Evolutionary conservation across 2,329 filamentous ascomycete genomes (phyloP), one percentile per base, ranked within the genome.

Genomic region (Paracamarosporium sp.): DNA sequence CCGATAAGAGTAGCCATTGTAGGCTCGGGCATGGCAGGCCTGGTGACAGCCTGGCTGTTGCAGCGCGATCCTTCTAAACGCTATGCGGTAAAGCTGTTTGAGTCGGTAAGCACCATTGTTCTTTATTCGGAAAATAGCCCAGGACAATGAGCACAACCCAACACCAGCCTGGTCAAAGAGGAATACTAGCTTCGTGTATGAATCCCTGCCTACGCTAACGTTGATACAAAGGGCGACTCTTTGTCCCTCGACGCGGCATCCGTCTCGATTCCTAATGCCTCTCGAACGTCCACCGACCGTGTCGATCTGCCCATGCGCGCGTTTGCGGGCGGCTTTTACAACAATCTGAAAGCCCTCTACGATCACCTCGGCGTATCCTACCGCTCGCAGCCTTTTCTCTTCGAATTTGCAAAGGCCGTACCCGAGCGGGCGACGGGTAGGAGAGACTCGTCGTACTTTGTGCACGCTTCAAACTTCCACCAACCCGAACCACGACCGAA

Each of bases 301-400:
- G 71, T 82, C 36, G 81, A 84, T 68, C 67, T 84, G 38, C 82
- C 82, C 31, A 84, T 84, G 82, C 80, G 82, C 50, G 80, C 79
- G 6, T 82, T 84, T 59, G 79, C 79, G 13, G 79, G 75, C 9
- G 80, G 81, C 20, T 88, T 84, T 69, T 87, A 88, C 65, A 68
- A 72, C 45, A 85, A 86, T 59, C 72, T 88, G 47, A 80, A 79
- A 60, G 76, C 78, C 25, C 83, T 88, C 81, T 88, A 88, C 68
- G 76, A 82, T 25, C 76, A 85, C 61, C 72, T 88, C 3, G 79
- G 76, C 2, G 76, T 88, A 12, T 72, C 73, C 5, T 83, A 85
- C 57, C 78, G 80, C 38, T 74, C 79, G 12, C 79, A 84, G 53
- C 78, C 76, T 15, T 87, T 87, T 62, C 70, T 86, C 2, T 88